A percentile compares a stretch with the other conserved stretches of the same genome.
phyloP scores from a whole-genome alignment of 2,329 filamentous ascomycete species.

The Penicillium vulpinum region DNA sequence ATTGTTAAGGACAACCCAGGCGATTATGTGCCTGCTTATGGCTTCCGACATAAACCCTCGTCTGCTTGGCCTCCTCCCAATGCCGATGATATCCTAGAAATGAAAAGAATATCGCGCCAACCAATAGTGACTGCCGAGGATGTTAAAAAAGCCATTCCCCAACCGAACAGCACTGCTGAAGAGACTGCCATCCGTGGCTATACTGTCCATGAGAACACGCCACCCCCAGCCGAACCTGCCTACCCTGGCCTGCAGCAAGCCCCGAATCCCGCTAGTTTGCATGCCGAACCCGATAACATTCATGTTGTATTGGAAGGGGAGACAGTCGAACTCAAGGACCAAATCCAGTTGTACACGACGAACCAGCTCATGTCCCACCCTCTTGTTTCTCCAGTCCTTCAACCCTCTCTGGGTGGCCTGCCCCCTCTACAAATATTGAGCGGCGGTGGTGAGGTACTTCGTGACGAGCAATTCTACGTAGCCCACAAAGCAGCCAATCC shows the following conservation, averaged over 20 bases:
- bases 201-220: conserved; percentile 23
- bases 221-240: conserved; percentile 12
- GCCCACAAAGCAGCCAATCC: conserved; percentile 94
- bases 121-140: conserved; percentile 32
- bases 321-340: conserved; percentile 74
- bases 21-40: conserved; percentile 85
- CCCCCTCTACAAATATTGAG: conserved; percentile 84
- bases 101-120: conserved; percentile 51
- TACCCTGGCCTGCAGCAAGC: conserved; percentile 27
- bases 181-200: conserved; percentile 37
- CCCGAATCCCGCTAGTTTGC: conserved; percentile 17
- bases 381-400: conserved; percentile 82
- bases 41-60: conserved; percentile 89
- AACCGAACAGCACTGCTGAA: conserved; percentile 24
- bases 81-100: conserved; percentile 64
- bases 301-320: conserved; percentile 71
- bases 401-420: conserved; percentile 84
- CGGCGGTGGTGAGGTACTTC: conserved; percentile 83
- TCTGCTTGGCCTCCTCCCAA: conserved; percentile 90
- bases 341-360: conserved; percentile 85
- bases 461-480: conserved; percentile 92
- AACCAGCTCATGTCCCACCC: conserved; percentile 86
- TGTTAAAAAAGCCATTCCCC: conserved; percentile 19
- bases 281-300: conserved; percentile 46
- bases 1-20: conserved; percentile 69